These are phyloP conservation scores for Cytauxzoon felis DNA, from an alignment of 169 alveolate species.

Conservation along the genomic window DNA sequence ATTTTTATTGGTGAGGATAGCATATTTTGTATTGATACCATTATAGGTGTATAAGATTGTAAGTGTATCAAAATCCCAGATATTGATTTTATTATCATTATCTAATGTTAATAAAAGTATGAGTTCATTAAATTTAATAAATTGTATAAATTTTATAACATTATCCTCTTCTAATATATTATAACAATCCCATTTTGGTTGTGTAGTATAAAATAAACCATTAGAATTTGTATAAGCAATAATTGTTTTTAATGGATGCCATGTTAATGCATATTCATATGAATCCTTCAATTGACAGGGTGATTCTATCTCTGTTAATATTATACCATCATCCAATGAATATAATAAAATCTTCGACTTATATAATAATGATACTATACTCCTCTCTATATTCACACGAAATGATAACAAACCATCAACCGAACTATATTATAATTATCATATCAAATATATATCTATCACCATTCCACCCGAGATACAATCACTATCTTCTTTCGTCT, in stretches of 20 bases:
- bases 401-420: too few species aligned
- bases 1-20: too few species aligned
- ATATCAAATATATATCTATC: too few species aligned
- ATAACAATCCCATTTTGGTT: slow-evolving; percentile 39
- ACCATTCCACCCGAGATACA: too few species aligned
- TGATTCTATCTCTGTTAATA: too few species aligned
- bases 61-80: slow-evolving; percentile 50
- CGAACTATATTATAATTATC: too few species aligned
- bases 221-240: slow-evolving; percentile 17
- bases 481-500: too few species aligned
- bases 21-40: too few species aligned
- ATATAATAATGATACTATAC: too few species aligned
- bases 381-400: too few species aligned
- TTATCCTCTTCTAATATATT: slow-evolving; percentile 11
- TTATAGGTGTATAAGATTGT: slow-evolving; percentile 2
- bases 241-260: slow-evolving; percentile 14
- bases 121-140: not conserved
- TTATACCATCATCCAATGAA: too few species aligned
- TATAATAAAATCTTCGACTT: too few species aligned
- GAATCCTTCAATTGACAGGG: not conserved
- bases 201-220: slow-evolving; percentile 31
- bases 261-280: not conserved
- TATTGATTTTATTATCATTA: slow-evolving; percentile 13
- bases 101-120: not conserved
- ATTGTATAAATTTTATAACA: slow-evolving; percentile 4